Evolutionary conservation across 1,139 yeast species (phyloP), one percentile per base, ranked within the genome.

Genomic region (Protomyces inouyei): DNA sequence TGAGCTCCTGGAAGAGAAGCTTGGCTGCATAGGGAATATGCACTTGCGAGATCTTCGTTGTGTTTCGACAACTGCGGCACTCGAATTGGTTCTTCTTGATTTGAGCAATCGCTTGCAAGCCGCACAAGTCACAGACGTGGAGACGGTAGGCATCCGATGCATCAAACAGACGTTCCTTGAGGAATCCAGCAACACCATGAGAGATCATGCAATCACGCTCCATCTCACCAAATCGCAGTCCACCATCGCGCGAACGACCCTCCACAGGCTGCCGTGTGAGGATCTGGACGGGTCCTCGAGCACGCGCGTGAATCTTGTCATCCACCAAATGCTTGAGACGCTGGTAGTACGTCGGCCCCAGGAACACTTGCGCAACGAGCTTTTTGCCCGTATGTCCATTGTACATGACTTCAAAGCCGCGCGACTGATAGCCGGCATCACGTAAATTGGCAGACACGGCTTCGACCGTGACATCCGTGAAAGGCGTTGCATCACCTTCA

Each of bases 171-270:
- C 99, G 84, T 78, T 93, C 99, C 78, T 92, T 90, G 78, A 93
- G 83, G 80, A 93, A 93, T 8, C 97, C 95, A 1, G 98, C 97
- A 1, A 97, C 98, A 76, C 98, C 98, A 76, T 93, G 98, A 3
- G 98, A 98, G 82, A 93, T 93, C 96, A 95, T 93, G 87, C 98
- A 93, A 82, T 95, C 98, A 81, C 98, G 90, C 79, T 93, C 99
- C 99, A 93, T 93, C 79, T 93, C 99, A 75, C 99, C 99, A 83
- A 93, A 95, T 78, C 99, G 91, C 76, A 93, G 82, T 71, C 99
- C 99, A 84, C 99, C 99, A 78, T 93, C 98, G 79, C 98, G 85
- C 28, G 98, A 92, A 79, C 98, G 86, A 85, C 99, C 99, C 78
- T 95, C 99, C 66, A 93, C 97, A 8, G 99, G 99, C 77, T 93